Percentiles rank a stretch among this genome's conserved stretches.
phyloP scores from a whole-genome alignment of 345 rosid genomes.

The Brassica carinata region DNA sequence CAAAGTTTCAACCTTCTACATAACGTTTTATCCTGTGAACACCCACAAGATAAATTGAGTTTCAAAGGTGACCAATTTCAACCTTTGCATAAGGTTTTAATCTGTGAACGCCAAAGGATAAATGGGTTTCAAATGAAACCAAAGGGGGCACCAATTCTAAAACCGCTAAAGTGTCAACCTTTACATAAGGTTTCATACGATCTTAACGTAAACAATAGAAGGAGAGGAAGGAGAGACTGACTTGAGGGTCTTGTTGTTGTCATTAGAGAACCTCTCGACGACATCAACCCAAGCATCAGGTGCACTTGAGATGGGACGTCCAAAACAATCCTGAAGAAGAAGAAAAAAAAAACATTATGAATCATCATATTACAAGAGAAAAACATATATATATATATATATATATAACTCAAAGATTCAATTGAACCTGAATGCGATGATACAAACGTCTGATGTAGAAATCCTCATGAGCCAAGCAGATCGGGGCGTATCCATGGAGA shows the following conservation, averaged over 20 bases:
- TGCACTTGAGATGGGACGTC: conserved; percentile 82
- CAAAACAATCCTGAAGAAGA: conserved; percentile 67
- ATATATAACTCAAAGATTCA: not conserved
- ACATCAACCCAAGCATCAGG: conserved; percentile 94
- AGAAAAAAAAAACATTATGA: not conserved
- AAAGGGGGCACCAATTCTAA: not conserved
- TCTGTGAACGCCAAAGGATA: not conserved
- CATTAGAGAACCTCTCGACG: conserved; percentile 78
- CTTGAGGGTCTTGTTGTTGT: conserved; percentile 83
- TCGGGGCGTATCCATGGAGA: conserved; percentile 94
- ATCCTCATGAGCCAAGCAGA: conserved; percentile 88
- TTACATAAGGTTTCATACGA: not conserved
- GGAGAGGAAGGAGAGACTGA: conserved; percentile 35
- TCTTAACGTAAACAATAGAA: not conserved
- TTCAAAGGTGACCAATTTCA: not conserved
- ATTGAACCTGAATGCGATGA: conserved; percentile 82
- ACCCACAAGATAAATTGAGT: not conserved
- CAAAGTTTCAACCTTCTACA: not conserved
- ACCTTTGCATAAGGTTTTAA: not conserved
- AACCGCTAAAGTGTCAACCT: not conserved
- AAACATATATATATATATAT: not conserved
- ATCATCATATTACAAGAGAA: not conserved
- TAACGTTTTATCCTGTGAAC: not conserved
- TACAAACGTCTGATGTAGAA: conserved; percentile 85
- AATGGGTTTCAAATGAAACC: not conserved